Evolutionary conservation across 106 monocot genomes (phyloP).

Genomic region (Iris macrosiphon): DNA sequence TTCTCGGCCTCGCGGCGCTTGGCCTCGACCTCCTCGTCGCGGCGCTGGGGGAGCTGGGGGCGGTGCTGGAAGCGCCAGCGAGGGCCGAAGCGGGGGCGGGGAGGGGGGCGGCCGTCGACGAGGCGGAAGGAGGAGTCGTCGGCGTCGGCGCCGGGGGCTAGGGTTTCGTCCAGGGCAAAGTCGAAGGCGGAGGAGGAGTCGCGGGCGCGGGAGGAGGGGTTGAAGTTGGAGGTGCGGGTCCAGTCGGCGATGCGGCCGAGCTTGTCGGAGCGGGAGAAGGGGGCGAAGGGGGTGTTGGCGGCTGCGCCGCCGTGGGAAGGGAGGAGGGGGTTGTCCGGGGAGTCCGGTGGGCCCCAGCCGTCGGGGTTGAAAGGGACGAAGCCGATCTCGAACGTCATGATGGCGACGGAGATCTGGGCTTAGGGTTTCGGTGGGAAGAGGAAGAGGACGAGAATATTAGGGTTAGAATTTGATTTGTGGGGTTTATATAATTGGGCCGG

Average conservation of each 20-base stretch:
- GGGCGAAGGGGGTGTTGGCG: constrained; percentile 72
- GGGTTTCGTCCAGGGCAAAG: constrained; percentile 59
- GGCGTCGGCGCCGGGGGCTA: constrained; percentile 39
- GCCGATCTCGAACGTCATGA: constrained; percentile 82
- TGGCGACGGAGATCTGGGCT: constrained; percentile 88
- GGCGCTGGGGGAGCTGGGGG: constrained; percentile 75
- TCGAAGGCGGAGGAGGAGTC: constrained; percentile 14
- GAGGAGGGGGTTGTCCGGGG: constrained; percentile 33
- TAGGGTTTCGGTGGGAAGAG: too few relatives aligned
- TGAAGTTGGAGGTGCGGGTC: constrained; percentile 55
- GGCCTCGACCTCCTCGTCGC: constrained; percentile 92
- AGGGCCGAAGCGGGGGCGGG: constrained; percentile 84
- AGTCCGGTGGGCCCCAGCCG: constrained; percentile 90
- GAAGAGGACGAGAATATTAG: too few relatives aligned
- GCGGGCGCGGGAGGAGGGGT: constrained; percentile 8
- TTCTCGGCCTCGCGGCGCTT: constrained; percentile 67
- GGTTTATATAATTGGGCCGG: too few relatives aligned
- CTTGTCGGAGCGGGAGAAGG: constrained; percentile 97
- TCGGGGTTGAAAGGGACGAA: constrained; percentile 91
- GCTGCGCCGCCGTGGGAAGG: constrained; percentile 2
- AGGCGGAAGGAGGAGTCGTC: constrained; percentile 87
- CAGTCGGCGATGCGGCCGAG: constrained; percentile 95
- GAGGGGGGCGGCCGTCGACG: constrained; percentile 91
- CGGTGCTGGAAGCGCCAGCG: constrained; percentile 86
- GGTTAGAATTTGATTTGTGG: too few relatives aligned